Evolutionary conservation across 2,329 filamentous ascomycete species (phyloP), one percentile per base, ranked within the genome.

Genomic region (Grosmannia serpens): DNA sequence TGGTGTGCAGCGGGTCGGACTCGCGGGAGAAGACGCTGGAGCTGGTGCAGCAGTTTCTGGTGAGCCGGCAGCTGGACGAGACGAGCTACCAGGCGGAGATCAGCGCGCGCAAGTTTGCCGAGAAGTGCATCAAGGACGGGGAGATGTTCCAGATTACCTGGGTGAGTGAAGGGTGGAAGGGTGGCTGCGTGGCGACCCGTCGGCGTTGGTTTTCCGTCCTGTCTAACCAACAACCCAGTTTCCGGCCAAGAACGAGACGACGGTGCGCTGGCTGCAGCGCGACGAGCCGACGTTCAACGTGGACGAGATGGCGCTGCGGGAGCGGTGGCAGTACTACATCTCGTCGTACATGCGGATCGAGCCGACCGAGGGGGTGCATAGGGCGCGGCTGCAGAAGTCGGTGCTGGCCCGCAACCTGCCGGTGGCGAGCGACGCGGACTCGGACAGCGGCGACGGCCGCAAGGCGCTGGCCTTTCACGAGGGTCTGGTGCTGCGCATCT

Each of bases 241-340:
- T 60, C 88, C 89, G n/a, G 72, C 75, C 24, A 82, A 80, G 63
- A 80, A 79, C 60, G 83, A 88, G 68, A 84, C 87, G 38, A 85
- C 83, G 1, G 79, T 95, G 13, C 89, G 89, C 51, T 85, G 83
- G 79, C 73, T 87, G 55, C 82, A 84, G 64, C 78, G 81, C 56
- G 83, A 86, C 55, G 84, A 87, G 64, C 84, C 83, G 47, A 87
- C 95, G 0, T 90, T 96, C 70, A 91, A 94, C 65, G 86, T 87
- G 67, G 89, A 95, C 64, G 90, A 96, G 64, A 86, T 96, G 76
- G 87, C 94, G 67, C 82, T 85, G 55, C 86, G 86, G 59, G 85
- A 90, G 62, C 80, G 84, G 46, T 99, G 94, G 94, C 89, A 92
- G 66, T 95, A 95, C 74, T 99, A 99, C 70, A 89, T 96, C 59